Conservation (phyloP, 805 yeast species). For the Isabelozyma rhagii region DNA sequence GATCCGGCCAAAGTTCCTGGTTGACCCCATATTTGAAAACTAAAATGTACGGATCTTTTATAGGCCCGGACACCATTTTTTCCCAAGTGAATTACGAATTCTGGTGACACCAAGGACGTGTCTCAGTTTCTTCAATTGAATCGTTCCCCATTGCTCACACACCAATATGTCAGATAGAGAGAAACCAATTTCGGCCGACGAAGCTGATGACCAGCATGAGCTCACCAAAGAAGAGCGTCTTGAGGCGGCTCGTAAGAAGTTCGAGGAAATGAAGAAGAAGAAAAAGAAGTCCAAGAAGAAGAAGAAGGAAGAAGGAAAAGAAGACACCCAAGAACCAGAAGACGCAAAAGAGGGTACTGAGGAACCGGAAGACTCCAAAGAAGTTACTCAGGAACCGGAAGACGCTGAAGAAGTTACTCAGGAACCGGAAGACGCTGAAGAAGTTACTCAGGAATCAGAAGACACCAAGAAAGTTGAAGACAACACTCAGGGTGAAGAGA, state of each 20-base stretch:
- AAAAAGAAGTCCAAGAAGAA: constrained; percentile 53
- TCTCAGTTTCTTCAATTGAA: not conserved
- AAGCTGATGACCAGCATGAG: constrained; percentile 17
- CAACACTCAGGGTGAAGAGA: constrained; percentile 1
- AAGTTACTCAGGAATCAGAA: constrained; percentile 6
- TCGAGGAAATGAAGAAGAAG: constrained; percentile 62
- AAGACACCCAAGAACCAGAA: constrained; percentile 6
- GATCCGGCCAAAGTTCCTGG: too few species aligned
- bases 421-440: constrained; percentile 2
- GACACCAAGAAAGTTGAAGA: constrained; percentile 2
- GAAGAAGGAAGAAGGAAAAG: constrained; percentile 32
- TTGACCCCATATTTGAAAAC: too few species aligned
- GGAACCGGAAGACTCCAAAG: constrained; percentile 5
- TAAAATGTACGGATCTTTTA: too few species aligned
- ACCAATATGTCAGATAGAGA: constrained; percentile 9
- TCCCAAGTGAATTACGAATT: too few species aligned
- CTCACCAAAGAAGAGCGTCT: constrained; percentile 56
- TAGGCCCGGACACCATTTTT: not conserved
- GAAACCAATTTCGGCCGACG: not conserved
- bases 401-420: constrained; percentile 3
- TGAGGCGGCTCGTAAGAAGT: constrained; percentile 72
- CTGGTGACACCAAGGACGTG: too few species aligned
- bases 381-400: constrained; percentile 8
- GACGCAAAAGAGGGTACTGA: constrained; percentile 7
- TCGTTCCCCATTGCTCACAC: not conserved